These are phyloP conservation scores for Globisporangium canariense DNA, from an alignment of 352 stramenopile species.

Conservation along the genomic window DNA sequence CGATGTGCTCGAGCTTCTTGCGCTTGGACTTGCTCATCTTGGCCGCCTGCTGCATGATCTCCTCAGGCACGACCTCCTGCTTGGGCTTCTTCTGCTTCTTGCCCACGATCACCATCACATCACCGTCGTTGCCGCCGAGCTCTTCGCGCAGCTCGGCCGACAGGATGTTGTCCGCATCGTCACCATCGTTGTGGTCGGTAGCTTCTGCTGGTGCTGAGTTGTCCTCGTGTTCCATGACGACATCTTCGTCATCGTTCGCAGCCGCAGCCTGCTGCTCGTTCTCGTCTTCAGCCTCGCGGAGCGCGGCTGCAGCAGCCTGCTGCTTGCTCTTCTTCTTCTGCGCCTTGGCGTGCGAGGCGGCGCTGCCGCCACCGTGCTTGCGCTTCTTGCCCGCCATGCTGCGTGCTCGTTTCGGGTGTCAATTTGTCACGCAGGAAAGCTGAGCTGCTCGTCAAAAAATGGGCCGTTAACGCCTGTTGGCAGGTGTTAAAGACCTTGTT, in stretches of 20 bases:
- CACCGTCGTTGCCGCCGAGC: slow-evolving; percentile 53
- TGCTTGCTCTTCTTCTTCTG: slow-evolving; percentile 51
- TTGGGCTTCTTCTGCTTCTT: slow-evolving; percentile 55
- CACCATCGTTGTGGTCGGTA: slow-evolving; percentile 6
- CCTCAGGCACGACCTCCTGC: slow-evolving; percentile 42
- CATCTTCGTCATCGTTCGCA: slow-evolving; percentile 4
- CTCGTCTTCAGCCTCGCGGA: slow-evolving; percentile 17
- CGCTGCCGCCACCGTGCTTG: slow-evolving; percentile 36
- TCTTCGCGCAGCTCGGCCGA: slow-evolving; percentile 65
- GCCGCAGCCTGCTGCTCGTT: slow-evolving; percentile 4
- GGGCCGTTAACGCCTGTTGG: slow-evolving; percentile 10
- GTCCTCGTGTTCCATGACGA: slow-evolving; percentile 17
- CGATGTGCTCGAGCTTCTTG: slow-evolving; percentile 76
- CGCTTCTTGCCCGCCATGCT: slow-evolving; percentile 63
- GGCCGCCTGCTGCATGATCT: slow-evolving; percentile 57
- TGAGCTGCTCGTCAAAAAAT: slow-evolving; percentile 1
- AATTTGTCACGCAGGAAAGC: slow-evolving; percentile 1
- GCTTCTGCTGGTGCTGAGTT: not conserved
- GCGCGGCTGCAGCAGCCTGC: slow-evolving; percentile 4
- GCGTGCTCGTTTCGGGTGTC: not conserved
- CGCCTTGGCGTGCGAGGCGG: slow-evolving; percentile 33
- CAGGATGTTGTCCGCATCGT: slow-evolving; percentile 34
- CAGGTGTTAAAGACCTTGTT: slow-evolving; percentile 1
- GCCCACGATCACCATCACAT: slow-evolving; percentile 58
- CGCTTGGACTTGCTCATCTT: slow-evolving; percentile 82